These are phyloP conservation scores for Acacia acuminata DNA, from an alignment of 306 rosid species.

Conservation along the genomic window DNA sequence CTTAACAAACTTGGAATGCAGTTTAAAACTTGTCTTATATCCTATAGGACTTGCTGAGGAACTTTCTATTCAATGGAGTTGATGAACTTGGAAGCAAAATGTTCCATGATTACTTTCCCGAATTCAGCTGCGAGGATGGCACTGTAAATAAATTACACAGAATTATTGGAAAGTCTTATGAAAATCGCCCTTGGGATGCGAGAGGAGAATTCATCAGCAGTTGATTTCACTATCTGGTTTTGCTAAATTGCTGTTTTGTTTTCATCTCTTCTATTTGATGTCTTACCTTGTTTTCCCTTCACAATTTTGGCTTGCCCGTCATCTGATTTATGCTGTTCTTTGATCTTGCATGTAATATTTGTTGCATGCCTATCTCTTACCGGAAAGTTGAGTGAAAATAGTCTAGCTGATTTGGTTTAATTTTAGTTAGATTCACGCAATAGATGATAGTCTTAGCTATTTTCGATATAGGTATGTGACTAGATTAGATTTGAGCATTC, in stretches of 20 bases:
- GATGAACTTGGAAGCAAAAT: conserved; percentile 76
- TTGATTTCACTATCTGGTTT: background rate
- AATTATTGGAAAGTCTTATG: conserved; percentile 67
- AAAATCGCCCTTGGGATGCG: conserved; percentile 76
- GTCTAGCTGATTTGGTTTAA: too few relatives aligned
- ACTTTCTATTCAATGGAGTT: conserved; percentile 81
- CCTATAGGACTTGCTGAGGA: conserved; percentile 71
- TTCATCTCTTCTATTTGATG: conserved; percentile 4
- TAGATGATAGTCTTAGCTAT: too few relatives aligned
- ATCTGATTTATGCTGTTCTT: background rate
- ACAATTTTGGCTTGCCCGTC: background rate
- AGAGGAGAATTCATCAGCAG: conserved; percentile 70
- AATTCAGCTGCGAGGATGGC: conserved; percentile 59
- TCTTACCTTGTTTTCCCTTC: background rate
- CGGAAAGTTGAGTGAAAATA: background rate
- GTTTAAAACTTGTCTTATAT: conserved; percentile 28
- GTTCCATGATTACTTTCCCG: conserved; percentile 77
- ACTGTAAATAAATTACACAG: conserved; percentile 48
- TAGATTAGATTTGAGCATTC: too few relatives aligned
- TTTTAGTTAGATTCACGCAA: too few relatives aligned
- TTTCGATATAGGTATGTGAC: too few relatives aligned
- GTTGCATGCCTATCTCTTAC: background rate
- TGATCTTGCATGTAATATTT: background rate
- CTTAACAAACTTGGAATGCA: conserved; percentile 1
- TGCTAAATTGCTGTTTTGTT: background rate